Evolutionary conservation across 345 rosid genomes (phyloP), one percentile per base, ranked within the genome.

Genomic region (Laguncularia racemosa): DNA sequence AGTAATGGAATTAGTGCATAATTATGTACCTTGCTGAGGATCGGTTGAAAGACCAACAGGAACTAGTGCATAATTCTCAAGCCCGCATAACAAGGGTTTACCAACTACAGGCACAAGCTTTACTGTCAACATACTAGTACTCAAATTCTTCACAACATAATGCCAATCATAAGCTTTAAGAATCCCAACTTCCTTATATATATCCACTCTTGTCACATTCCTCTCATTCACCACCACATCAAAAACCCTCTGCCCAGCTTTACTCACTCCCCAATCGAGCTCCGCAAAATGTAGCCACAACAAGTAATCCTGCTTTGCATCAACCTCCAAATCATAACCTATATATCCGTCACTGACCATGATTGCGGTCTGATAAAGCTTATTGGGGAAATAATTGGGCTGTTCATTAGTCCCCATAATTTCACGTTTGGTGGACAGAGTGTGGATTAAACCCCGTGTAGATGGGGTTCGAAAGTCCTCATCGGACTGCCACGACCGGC

Each of bases 231-330:
- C 92, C 62, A 74, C 20, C 15, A 90, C 69, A 62, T 95, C 89
- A 52, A 95, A 84, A 63, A 88, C 97, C 56, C 99, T 84, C 63
- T 68, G 69, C 55, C 88, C 88, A 48, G 67, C 75, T 55, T 76
- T 78, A 14, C 63, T 80, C 65, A 88, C 85, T 0, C 68, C 73
- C 4, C 87, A 65, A 56, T 84, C 99, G 66, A 95, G 83, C 88
- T 95, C 99, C 14, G 93, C 89, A 20, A 95, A 95, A 65, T 95
- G 99, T 20, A 95, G 81, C 93, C 92, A 90, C 43, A 95, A 20
- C 81, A 90, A 63, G 75, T 95, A 95, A 74, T 90, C 97, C 62
- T 78, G 65, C 71, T 85, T 90, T 0, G 99, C 97, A 48, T 95
- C 97, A 64, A 95, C 97, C 4, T 49, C 46, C 55, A 90, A 57